These are phyloP conservation scores for Cucurbita maxima DNA, from an alignment of 306 rosid genomes.

Conservation along the genomic window DNA sequence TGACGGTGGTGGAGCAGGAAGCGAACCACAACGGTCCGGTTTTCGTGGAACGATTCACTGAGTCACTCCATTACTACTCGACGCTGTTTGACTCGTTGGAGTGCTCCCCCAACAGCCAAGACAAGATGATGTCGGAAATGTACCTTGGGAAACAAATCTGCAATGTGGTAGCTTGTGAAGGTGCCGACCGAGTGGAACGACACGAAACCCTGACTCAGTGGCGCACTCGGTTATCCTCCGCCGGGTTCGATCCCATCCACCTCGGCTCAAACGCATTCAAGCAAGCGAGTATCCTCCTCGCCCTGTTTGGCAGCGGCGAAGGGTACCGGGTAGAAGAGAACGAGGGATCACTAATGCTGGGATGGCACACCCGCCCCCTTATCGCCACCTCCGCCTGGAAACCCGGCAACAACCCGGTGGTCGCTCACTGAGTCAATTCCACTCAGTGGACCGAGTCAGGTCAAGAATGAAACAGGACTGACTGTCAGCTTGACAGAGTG, in stretches of 20 bases:
- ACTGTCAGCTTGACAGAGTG: slow-evolving; percentile 14
- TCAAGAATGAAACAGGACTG: slow-evolving; percentile 20
- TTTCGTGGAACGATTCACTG: slow-evolving; percentile 74
- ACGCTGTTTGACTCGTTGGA: slow-evolving; percentile 89
- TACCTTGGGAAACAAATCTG: slow-evolving; percentile 80
- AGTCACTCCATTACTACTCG: slow-evolving; percentile 81
- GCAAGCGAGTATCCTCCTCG: slow-evolving; percentile 78
- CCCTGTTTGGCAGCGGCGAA: slow-evolving; percentile 59
- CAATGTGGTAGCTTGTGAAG: slow-evolving; percentile 83
- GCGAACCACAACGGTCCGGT: slow-evolving; percentile 62
- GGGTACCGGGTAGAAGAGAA: slow-evolving; percentile 85
- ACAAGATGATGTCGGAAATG: slow-evolving; percentile 71
- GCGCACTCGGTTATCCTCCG: slow-evolving; percentile 39
- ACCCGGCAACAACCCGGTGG: slow-evolving; percentile 19
- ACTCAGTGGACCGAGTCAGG: neutral
- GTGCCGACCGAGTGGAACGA: slow-evolving; percentile 69
- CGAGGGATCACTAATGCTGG: slow-evolving; percentile 55
- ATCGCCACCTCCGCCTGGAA: slow-evolving; percentile 86
- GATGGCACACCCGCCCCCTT: slow-evolving; percentile 86
- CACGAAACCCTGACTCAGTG: slow-evolving; percentile 70
- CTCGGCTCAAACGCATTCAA: slow-evolving; percentile 86
- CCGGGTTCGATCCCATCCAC: slow-evolving; percentile 56
- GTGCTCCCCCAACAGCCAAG: slow-evolving; percentile 41
- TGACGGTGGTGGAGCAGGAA: slow-evolving; percentile 80
- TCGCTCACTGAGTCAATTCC: slow-evolving; percentile 32